These are phyloP conservation scores for Kodamaea sagamina DNA, from an alignment of 805 yeast genomes.

Conservation along the genomic window DNA sequence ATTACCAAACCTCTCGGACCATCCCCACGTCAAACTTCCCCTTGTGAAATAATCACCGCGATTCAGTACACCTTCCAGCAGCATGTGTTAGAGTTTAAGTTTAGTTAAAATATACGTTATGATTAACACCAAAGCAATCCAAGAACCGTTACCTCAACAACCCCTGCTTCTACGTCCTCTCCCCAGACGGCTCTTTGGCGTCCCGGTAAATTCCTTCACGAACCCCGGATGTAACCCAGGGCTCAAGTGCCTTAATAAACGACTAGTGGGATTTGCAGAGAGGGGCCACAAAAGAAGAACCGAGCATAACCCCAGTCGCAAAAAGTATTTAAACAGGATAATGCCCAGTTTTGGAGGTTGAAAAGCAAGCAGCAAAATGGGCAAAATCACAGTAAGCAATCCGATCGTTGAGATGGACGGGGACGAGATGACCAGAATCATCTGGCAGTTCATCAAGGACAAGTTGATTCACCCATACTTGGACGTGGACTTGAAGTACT, in stretches of 20 bases:
- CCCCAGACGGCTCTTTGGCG: neutral
- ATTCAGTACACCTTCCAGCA: too few relatives aligned
- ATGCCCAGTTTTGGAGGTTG: constrained; percentile 1
- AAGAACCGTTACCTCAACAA: too few relatives aligned
- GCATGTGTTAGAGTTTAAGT: too few relatives aligned
- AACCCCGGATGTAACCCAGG: neutral
- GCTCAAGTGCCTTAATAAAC: too few relatives aligned
- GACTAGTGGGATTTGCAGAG: neutral
- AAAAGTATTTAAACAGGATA: constrained; percentile 7
- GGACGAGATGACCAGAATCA: constrained; percentile 85
- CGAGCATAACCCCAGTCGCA: neutral
- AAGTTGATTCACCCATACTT: constrained; percentile 67
- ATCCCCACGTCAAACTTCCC: too few relatives aligned
- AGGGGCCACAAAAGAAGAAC: constrained; percentile 3
- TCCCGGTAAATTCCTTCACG: neutral
- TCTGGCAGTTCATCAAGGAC: constrained; percentile 74
- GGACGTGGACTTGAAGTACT: constrained; percentile 73
- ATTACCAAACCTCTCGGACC: too few relatives aligned
- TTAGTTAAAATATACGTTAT: too few relatives aligned
- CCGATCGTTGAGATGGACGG: constrained; percentile 83
- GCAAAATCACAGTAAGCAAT: constrained; percentile 65
- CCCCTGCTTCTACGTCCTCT: too few relatives aligned
- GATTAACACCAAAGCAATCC: too few relatives aligned
- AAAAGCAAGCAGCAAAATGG: constrained; percentile 11
- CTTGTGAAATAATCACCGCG: too few relatives aligned